phyloP scores from a whole-genome alignment of 257 asterid species.

The Lycium ferocissimum region DNA sequence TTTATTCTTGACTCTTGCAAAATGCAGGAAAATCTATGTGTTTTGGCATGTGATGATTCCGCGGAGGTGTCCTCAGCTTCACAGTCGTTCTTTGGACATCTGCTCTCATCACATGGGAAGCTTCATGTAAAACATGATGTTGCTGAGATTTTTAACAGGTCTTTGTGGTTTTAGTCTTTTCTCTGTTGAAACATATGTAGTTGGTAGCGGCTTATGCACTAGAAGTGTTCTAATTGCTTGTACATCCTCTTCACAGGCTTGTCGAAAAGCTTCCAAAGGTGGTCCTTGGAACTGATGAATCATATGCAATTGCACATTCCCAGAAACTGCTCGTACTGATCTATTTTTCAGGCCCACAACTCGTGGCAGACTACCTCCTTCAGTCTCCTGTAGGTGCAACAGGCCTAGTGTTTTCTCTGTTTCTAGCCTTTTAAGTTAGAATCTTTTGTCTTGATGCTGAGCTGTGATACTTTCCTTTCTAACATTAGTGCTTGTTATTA shows the following conservation, averaged over 20 bases:
- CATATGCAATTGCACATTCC: constrained; percentile 73
- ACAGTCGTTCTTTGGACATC: constrained; percentile 52
- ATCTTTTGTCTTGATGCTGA: constrained; percentile 22
- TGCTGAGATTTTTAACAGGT: constrained; percentile 77
- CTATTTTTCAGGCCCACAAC: constrained; percentile 79
- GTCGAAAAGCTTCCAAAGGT: constrained; percentile 89
- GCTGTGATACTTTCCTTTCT: background rate
- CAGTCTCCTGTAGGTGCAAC: constrained; percentile 75
- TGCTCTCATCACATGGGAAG: constrained; percentile 57
- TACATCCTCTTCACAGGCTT: constrained; percentile 59
- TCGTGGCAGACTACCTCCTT: constrained; percentile 71
- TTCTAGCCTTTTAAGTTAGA: constrained; percentile 15
- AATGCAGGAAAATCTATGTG: constrained; percentile 78
- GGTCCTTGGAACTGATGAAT: constrained; percentile 78
- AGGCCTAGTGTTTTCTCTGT: constrained; percentile 32
- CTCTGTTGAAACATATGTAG: constrained; percentile 7
- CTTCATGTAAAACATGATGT: constrained; percentile 56
- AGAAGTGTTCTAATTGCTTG: background rate
- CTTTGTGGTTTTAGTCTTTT: background rate
- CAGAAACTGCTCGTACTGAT: constrained; percentile 79
- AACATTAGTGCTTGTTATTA: background rate
- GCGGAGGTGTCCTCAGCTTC: constrained; percentile 82
- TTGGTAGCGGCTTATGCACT: constrained; percentile 22
- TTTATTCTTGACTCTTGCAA: constrained; percentile 19
- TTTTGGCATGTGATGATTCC: constrained; percentile 79